Evolutionary conservation across 2,329 filamentous ascomycete genomes (phyloP), one percentile per base, ranked within the genome.

Genomic region (Verticillium dahliae): DNA sequence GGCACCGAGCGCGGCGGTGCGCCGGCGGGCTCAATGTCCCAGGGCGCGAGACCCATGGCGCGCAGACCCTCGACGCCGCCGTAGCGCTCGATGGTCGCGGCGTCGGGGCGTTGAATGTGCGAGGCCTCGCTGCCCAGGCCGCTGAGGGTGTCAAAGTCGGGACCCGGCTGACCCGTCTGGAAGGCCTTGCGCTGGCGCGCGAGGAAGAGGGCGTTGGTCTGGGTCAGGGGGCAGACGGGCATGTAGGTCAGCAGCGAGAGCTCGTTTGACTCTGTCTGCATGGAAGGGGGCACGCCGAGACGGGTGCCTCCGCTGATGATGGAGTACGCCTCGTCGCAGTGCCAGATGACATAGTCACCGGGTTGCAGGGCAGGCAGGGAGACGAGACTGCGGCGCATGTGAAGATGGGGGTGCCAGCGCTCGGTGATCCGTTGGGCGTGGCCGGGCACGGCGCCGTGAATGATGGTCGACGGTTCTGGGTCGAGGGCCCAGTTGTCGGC

Each of bases 271-370:
- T 61, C 59, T 37, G 57, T 62, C 34, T 65, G 64, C 58, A 65
- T 50, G 18, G 62, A 62, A 14, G 56, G 65, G 1, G 67, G 71
- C 18, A 74, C 69, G 62, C 70, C 67, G 34, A 72, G 63, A 3
- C 67, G 65, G 57, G 72, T 77, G 56, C 73, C 71, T 6, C 72
- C 70, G 65, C 75, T 78, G 61, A 78, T 78, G 68, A 85, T 82
- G 66, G 82, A 81, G 70, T 85, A 85, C 7, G 82, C 79, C 63
- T 84, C 77, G 65, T 85, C 82, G 27, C 81, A 81, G 67, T 85
- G 82, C 82, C 82, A 85, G 66, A 85, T 72, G 63, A 85, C 81
- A 68, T 85, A 85, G 74, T 85, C 82, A 67, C 82, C 82, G 0
- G 81, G 77, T 63, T 80, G 80, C 54, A 85, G 70, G 10, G 80